Conservation (phyloP, 1,139 yeast species). For the Protomyces gravidus region DNA sequence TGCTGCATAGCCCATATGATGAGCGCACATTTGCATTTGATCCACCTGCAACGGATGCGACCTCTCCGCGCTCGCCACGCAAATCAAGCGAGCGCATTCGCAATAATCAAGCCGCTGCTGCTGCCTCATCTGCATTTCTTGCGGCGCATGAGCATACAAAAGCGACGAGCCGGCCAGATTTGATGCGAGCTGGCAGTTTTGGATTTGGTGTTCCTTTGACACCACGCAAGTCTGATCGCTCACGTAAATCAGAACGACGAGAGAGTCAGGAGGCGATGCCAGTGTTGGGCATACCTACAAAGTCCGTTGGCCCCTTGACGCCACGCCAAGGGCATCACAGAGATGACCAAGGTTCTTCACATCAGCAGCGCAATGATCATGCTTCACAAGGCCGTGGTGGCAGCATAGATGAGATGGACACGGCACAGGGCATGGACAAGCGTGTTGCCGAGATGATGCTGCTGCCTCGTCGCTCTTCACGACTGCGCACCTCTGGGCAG, state of each 20-base stretch:
- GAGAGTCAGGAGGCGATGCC: background rate
- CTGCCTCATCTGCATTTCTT: background rate
- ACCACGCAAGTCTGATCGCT: constrained; percentile 15
- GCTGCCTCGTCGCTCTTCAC: constrained; percentile 17
- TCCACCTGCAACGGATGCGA: constrained; percentile 13
- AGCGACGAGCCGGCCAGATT: constrained; percentile 7
- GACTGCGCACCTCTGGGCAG: constrained; percentile 4
- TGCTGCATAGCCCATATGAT: constrained; percentile 21
- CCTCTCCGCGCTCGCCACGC: constrained; percentile 1
- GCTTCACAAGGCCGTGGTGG: background rate
- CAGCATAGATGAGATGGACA: background rate
- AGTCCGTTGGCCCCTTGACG: background rate
- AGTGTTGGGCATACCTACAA: background rate
- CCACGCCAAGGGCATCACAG: background rate
- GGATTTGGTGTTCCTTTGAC: constrained; percentile 27
- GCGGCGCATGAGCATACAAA: background rate
- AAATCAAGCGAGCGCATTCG: background rate
- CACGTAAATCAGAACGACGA: too few species aligned
- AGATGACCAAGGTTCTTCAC: background rate
- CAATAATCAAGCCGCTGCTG: background rate
- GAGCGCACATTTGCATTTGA: constrained; percentile 25
- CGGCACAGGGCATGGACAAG: constrained; percentile 11
- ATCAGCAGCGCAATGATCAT: background rate
- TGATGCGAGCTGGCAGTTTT: constrained; percentile 17
- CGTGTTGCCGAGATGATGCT: constrained; percentile 22